Conservation (phyloP, 2,329 filamentous ascomycete genomes). For the Fusarium solani-melongenae region DNA sequence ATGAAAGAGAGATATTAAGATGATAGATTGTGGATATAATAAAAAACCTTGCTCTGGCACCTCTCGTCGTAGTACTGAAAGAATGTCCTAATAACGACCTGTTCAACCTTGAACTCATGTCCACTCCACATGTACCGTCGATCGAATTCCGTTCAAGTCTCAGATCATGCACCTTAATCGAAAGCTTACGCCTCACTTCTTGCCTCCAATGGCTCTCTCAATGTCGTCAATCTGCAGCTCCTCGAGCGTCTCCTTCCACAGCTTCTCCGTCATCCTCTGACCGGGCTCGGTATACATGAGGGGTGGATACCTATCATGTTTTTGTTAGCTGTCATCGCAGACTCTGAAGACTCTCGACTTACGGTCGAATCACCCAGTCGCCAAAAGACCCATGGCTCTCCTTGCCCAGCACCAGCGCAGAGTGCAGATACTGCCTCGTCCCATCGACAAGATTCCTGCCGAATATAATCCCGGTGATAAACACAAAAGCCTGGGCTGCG, state of each 20-base stretch:
- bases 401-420: conserved; percentile 4
- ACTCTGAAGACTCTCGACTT: neutral
- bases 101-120: neutral
- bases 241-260: neutral
- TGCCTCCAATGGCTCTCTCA: neutral
- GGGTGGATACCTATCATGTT: neutral
- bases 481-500: neutral
- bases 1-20: neutral
- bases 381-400: conserved; percentile 10
- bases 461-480: neutral
- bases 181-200: neutral
- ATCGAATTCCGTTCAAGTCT: neutral
- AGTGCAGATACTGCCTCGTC: neutral
- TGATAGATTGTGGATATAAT: neutral
- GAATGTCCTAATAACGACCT: neutral
- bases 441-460: neutral
- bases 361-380: conserved; percentile 9
- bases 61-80: neutral
- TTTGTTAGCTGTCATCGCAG: neutral
- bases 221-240: conserved; percentile 11
- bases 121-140: neutral
- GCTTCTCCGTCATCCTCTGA: neutral
- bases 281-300: conserved; percentile 6
- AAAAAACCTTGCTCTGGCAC: neutral
- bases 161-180: neutral